Evolutionary conservation across 2,329 filamentous ascomycete genomes (phyloP), one percentile per base, ranked within the genome.

Genomic region (Cytospora mali): DNA sequence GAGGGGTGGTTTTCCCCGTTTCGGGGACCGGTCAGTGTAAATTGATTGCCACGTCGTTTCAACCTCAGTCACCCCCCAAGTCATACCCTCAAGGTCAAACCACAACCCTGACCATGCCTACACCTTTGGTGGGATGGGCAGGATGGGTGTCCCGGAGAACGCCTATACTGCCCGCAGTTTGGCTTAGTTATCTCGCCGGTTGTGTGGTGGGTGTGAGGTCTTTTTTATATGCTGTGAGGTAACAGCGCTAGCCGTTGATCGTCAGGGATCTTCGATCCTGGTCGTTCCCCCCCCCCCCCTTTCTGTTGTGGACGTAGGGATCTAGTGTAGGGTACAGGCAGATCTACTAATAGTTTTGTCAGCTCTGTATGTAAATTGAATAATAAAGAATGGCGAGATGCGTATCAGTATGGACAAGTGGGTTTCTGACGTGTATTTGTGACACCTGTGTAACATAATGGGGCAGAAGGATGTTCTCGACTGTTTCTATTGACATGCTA

Each of bases 1-100:
- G 57, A 53, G 57, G n/a, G 57, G 49, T 25, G 57, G 31, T 35
- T 33, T 53, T 59, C 49, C 57, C 57, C n/a, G n/a, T 46, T 59
- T 59, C 33, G 57, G 57, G 33, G 57, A 59, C 57, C 57, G 57
- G 57, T 59, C 33, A 59, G 57, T n/a, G n/a, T n/a, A 53, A 13
- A 31, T 50, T 33, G 33, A n/a, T 7, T 23, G 23, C 29, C 25
- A 35, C 21, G 23, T 53, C 11, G 9, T 31, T 23, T 59, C 57
- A 53, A 59, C 18, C 57, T 25, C 25, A 25, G 49, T 52, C 57
- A 46, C 23, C 52, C 35, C 57, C 31, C 23, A n/a, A n/a, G n/a
- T 28, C 57, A 53, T 33, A 33, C 21, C 6, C 57, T 53, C 42
- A 46, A 48, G 55, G 9, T 13, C 31, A 39, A 53, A 18, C 39